These are phyloP conservation scores for Mycena maculata DNA, from an alignment of 768 basidiomycete genomes.

Conservation along the genomic window DNA sequence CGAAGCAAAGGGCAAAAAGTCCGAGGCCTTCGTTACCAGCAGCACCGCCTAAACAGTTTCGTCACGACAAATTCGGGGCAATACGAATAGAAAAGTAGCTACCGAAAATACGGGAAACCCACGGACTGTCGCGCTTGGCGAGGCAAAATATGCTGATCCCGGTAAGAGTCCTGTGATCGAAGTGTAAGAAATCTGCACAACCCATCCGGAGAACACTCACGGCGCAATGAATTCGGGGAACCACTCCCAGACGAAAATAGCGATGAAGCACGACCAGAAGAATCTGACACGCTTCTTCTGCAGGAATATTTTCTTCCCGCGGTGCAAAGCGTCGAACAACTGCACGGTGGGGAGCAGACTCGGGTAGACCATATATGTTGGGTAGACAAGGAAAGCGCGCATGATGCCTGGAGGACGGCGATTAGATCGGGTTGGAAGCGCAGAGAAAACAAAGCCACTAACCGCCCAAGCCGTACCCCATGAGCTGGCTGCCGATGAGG, in stretches of 20 bases:
- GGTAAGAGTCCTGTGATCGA: slow-evolving; percentile 53
- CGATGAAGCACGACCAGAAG: slow-evolving; percentile 64
- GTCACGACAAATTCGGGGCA: neutral
- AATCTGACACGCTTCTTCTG: slow-evolving; percentile 67
- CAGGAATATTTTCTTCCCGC: slow-evolving; percentile 53
- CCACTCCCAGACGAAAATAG: slow-evolving; percentile 67
- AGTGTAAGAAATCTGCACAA: neutral
- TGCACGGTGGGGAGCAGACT: slow-evolving; percentile 47
- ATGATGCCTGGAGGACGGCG: slow-evolving; percentile 8
- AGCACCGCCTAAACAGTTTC: slow-evolving; percentile 53
- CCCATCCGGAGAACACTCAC: neutral
- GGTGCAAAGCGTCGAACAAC: slow-evolving; percentile 61
- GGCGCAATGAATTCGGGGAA: slow-evolving; percentile 53
- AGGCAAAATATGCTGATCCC: slow-evolving; percentile 71
- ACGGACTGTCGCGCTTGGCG: slow-evolving; percentile 59
- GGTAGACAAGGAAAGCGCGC: slow-evolving; percentile 22
- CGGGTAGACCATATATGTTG: slow-evolving; percentile 56
- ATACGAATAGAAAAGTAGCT: neutral
- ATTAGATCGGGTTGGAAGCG: neutral
- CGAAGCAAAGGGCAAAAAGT: slow-evolving; percentile 66
- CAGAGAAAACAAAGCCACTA: slow-evolving; percentile 35
- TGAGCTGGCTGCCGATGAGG: slow-evolving; percentile 51
- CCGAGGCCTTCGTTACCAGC: slow-evolving; percentile 74
- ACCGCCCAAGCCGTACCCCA: slow-evolving; percentile 54
- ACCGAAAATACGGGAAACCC: slow-evolving; percentile 68